Conservation (phyloP, 2,329 filamentous ascomycete genomes). For the Ascochyta pisi region DNA sequence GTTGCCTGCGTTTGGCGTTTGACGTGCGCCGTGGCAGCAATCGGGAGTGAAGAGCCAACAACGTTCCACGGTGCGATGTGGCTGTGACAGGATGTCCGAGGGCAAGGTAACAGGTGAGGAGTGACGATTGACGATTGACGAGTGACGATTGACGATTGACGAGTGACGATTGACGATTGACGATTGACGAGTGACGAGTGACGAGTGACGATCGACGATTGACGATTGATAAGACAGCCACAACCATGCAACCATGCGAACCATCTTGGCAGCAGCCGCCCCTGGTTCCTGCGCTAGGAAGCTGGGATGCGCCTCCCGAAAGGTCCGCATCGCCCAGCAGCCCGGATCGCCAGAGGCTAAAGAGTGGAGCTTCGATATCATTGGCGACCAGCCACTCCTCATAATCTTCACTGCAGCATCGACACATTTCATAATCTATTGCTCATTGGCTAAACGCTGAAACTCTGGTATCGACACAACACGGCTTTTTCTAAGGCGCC, state of each 20-base stretch:
- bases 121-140: neutral
- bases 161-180: neutral
- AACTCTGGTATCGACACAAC: constrained; percentile 27
- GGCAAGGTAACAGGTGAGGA: neutral
- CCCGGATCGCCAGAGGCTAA: neutral
- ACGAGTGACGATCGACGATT: too few species aligned
- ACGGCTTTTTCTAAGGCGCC: neutral
- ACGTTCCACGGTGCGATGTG: constrained; percentile 1
- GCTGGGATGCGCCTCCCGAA: constrained; percentile 8
- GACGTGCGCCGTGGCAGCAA: constrained; percentile 7
- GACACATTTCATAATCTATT: constrained; percentile 2
- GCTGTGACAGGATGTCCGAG: neutral
- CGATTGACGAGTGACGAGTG: neutral
- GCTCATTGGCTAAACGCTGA: constrained; percentile 20
- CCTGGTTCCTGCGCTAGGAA: constrained; percentile 16
- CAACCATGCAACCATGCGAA: neutral
- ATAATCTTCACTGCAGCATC: neutral
- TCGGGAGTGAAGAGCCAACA: neutral
- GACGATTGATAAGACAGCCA: too few species aligned
- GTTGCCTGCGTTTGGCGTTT: constrained; percentile 3
- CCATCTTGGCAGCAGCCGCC: constrained; percentile 4
- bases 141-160: neutral
- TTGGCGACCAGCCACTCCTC: neutral
- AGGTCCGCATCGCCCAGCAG: neutral
- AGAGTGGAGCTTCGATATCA: constrained; percentile 7